Percentiles rank a stretch among this genome's conserved stretches.
These are phyloP conservation scores for Tuber indicum DNA, from an alignment of 495 filamentous ascomycete genomes.

Conservation along the genomic window DNA sequence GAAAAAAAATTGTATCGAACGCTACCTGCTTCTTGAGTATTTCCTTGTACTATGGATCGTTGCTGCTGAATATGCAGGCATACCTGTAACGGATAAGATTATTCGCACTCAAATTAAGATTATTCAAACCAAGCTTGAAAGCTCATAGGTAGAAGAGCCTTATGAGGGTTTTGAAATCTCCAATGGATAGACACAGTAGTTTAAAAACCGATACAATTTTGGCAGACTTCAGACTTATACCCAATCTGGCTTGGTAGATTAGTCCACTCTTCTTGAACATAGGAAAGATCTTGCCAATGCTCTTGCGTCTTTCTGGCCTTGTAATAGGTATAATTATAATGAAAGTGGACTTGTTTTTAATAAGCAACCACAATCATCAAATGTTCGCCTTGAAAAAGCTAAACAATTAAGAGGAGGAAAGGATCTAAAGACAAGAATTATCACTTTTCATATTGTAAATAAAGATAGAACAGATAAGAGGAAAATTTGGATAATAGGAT, in stretches of 20 bases:
- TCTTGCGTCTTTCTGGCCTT: no score
- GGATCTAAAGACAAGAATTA: constrained; percentile 18
- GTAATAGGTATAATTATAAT: constrained; percentile 25
- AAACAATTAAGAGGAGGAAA: no score
- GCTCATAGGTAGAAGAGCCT: constrained; percentile 21
- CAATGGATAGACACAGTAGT: constrained; percentile 28
- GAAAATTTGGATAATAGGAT: constrained; percentile 14
- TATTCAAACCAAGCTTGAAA: no score
- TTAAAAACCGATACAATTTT: constrained; percentile 31
- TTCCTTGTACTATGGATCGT: no score
- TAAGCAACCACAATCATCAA: constrained; percentile 11
- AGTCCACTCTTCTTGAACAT: constrained; percentile 22
- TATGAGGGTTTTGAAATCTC: constrained; percentile 31
- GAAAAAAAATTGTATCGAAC: no score
- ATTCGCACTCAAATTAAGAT: no score
- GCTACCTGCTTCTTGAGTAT: no score
- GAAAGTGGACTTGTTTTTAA: no score
- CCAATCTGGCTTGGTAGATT: constrained; percentile 11
- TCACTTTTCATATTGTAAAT: constrained; percentile 26
- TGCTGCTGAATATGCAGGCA: no score
- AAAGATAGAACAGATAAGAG: constrained; percentile 18
- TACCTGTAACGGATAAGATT: no score
- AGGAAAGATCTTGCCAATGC: no score
- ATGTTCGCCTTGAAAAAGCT: background rate
- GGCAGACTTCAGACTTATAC: constrained; percentile 25